Percentiles rank a stretch among this genome's conserved stretches.
phyloP scores from a whole-genome alignment of 805 yeast genomes.

The Ogataea paradorogensis region DNA sequence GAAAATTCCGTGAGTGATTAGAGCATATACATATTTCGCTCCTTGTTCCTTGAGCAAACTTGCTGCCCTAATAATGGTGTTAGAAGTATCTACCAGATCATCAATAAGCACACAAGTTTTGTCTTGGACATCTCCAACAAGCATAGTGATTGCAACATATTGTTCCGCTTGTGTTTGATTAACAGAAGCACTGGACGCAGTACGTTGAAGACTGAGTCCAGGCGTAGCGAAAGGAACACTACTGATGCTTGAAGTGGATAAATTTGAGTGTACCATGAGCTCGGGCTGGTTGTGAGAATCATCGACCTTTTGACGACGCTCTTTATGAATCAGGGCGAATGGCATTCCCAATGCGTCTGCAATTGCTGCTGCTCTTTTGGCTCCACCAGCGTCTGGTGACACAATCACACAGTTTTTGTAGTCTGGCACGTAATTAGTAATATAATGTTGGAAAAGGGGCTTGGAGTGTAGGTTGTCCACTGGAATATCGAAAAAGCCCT shows the following conservation, averaged over 20 bases:
- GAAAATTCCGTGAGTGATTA: slow-evolving; percentile 90
- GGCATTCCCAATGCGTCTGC: slow-evolving; percentile 88
- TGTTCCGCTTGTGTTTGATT: slow-evolving; percentile 19
- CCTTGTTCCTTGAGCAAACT: slow-evolving; percentile 90
- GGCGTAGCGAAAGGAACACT: slow-evolving; percentile 15
- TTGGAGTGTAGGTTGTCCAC: slow-evolving; percentile 91
- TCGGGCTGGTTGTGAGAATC: slow-evolving; percentile 17
- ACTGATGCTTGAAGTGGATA: slow-evolving; percentile 18
- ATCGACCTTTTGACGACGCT: slow-evolving; percentile 56
- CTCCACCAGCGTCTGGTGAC: slow-evolving; percentile 99
- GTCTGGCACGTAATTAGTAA: slow-evolving; percentile 71
- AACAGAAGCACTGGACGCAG: slow-evolving; percentile 18
- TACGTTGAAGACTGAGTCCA: slow-evolving; percentile 3
- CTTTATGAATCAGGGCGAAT: slow-evolving; percentile 95
- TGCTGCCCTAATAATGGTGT: slow-evolving; percentile 90
- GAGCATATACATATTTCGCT: slow-evolving; percentile 78
- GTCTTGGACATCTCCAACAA: slow-evolving; percentile 90
- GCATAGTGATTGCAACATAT: slow-evolving; percentile 77
- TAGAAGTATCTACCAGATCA: slow-evolving; percentile 91
- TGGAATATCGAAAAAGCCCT: slow-evolving; percentile 94
- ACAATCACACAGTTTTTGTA: slow-evolving; percentile 85
- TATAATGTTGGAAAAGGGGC: slow-evolving; percentile 84
- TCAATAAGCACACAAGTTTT: slow-evolving; percentile 88
- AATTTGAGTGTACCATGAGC: slow-evolving; percentile 15
- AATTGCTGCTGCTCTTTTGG: slow-evolving; percentile 90